These are phyloP conservation scores for Fusarium guadeloupense DNA, from an alignment of 2,329 filamentous ascomycete genomes.

Conservation along the genomic window DNA sequence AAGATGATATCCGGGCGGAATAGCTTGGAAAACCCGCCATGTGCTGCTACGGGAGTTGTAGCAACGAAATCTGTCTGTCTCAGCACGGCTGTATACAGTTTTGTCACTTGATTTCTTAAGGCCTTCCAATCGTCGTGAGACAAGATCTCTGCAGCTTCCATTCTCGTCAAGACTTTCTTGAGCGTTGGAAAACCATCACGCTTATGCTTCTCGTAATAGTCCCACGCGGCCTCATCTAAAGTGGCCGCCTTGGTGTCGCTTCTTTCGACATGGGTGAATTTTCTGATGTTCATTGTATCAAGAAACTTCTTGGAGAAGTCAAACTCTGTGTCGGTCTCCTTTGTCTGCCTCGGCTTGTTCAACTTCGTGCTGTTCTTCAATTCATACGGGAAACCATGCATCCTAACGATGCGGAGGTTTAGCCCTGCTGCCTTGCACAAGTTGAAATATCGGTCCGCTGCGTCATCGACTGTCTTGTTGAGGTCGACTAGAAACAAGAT, in stretches of 20 bases:
- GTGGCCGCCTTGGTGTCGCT: slow-evolving; percentile 48
- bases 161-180: slow-evolving; percentile 48
- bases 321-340: slow-evolving; percentile 24
- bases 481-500: slow-evolving; percentile 59
- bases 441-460: slow-evolving; percentile 52
- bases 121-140: slow-evolving; percentile 43
- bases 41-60: slow-evolving; percentile 57
- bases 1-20: slow-evolving; percentile 87
- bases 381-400: slow-evolving; percentile 54
- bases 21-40: slow-evolving; percentile 53
- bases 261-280: slow-evolving; percentile 14
- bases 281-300: slow-evolving; percentile 38
- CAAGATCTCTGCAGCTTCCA: slow-evolving; percentile 42
- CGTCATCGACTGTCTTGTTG: slow-evolving; percentile 58
- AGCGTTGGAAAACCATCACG: slow-evolving; percentile 47
- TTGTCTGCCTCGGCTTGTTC: slow-evolving; percentile 24
- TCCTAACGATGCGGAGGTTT: slow-evolving; percentile 48
- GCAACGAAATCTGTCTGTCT: slow-evolving; percentile 55
- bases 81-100: slow-evolving; percentile 53
- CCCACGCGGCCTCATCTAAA: slow-evolving; percentile 56
- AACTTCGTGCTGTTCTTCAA: slow-evolving; percentile 46
- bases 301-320: slow-evolving; percentile 52
- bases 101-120: slow-evolving; percentile 46
- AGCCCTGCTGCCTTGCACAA: slow-evolving; percentile 51
- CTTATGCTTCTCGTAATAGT: slow-evolving; percentile 49